These are phyloP conservation scores for Castanea mollissima DNA, from an alignment of 306 rosid genomes.

Conservation along the genomic window DNA sequence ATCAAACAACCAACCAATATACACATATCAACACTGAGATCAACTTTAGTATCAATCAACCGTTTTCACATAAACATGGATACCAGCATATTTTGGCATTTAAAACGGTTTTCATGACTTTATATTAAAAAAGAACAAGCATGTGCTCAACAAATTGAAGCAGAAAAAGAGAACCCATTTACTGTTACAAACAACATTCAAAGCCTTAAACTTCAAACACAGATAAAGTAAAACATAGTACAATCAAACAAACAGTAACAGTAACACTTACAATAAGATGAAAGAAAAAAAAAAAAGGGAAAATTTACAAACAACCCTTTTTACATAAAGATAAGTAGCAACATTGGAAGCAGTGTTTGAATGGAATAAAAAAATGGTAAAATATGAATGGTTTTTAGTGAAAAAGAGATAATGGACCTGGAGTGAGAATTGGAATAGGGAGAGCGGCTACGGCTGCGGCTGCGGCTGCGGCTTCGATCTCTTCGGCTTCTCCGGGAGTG, in stretches of 20 bases:
- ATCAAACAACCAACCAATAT: neutral
- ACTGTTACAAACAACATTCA: neutral
- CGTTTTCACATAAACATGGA: too few relatives aligned
- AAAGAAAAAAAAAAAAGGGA: too few relatives aligned
- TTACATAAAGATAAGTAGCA: too few relatives aligned
- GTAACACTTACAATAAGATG: too few relatives aligned
- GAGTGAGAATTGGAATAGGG: conserved; percentile 33
- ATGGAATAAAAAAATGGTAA: neutral
- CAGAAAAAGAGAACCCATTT: too few relatives aligned
- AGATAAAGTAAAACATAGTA: neutral
- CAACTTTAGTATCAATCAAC: too few relatives aligned
- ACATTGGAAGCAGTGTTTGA: neutral
- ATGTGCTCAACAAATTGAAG: too few relatives aligned
- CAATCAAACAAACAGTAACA: neutral
- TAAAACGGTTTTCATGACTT: too few relatives aligned
- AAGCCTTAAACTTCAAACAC: neutral
- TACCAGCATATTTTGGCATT: too few relatives aligned
- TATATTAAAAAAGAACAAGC: too few relatives aligned
- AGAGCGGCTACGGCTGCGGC: conserved; percentile 38
- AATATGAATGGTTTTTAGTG: too few relatives aligned
- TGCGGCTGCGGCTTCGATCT: conserved; percentile 36
- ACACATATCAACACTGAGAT: neutral
- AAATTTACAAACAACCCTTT: too few relatives aligned
- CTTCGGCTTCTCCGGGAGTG: conserved; percentile 41
- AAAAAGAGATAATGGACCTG: conserved; percentile 5